These are phyloP conservation scores for Glaciozyma martinii DNA, from an alignment of 768 basidiomycete genomes.

Conservation along the genomic window DNA sequence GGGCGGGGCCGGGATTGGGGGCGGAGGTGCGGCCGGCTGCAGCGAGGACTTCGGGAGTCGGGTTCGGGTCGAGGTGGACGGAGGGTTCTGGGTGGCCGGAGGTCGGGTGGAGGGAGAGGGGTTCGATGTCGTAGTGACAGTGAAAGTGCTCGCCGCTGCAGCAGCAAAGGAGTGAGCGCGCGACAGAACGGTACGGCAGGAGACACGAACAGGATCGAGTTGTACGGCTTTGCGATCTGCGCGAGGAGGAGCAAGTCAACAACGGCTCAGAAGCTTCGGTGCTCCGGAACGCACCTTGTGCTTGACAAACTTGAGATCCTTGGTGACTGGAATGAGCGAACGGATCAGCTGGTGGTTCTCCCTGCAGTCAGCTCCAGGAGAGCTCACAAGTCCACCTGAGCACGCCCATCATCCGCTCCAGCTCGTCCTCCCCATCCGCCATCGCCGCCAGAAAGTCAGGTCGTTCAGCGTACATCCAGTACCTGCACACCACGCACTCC, in stretches of 20 bases:
- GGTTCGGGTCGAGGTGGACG: slow-evolving; percentile 37
- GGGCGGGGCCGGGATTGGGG: slow-evolving; percentile 48
- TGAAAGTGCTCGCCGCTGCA: slow-evolving; percentile 41
- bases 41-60: slow-evolving; percentile 16
- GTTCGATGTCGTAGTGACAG: slow-evolving; percentile 40
- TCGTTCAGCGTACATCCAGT: slow-evolving; percentile 28
- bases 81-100: slow-evolving; percentile 37
- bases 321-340: slow-evolving; percentile 9
- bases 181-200: background rate
- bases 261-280: background rate
- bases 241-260: background rate
- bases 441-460: slow-evolving; percentile 34
- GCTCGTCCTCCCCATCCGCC: slow-evolving; percentile 36
- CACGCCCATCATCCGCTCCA: slow-evolving; percentile 89
- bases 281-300: slow-evolving; percentile 61
- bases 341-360: background rate
- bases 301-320: slow-evolving; percentile 40
- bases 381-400: slow-evolving; percentile 45
- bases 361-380: background rate
- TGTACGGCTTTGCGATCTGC: slow-evolving; percentile 30
- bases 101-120: slow-evolving; percentile 37
- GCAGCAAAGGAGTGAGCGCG: slow-evolving; percentile 8
- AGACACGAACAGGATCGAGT: slow-evolving; percentile 38
- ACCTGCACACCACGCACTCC: background rate
- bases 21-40: slow-evolving; percentile 15